Percentiles rank a stretch among this genome's conserved stretches.
These are phyloP conservation scores for Rubia tinctorum DNA, from an alignment of 305 asterid genomes.

Conservation along the genomic window DNA sequence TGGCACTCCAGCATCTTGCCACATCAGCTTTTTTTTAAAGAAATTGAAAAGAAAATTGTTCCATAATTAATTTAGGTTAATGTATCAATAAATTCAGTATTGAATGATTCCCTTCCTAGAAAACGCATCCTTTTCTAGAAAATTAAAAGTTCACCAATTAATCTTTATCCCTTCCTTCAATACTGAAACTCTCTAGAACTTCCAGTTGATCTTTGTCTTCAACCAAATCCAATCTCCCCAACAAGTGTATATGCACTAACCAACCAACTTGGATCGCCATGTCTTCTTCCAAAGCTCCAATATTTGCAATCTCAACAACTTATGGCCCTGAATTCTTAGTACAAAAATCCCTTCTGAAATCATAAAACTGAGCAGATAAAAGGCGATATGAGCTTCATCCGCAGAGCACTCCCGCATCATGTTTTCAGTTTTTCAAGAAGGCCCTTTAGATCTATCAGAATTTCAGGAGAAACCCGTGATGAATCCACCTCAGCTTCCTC, in stretches of 20 bases:
- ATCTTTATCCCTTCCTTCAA: too few species aligned
- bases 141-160: too few species aligned
- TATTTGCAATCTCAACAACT: slow-evolving; percentile 2
- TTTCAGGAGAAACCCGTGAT: slow-evolving; percentile 37
- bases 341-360: background rate
- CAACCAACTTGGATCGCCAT: background rate
- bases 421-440: slow-evolving; percentile 37
- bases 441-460: slow-evolving; percentile 40
- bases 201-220: background rate
- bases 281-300: slow-evolving; percentile 11
- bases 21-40: too few species aligned
- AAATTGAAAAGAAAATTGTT: too few species aligned
- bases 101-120: too few species aligned
- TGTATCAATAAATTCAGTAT: too few species aligned
- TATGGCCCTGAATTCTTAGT: slow-evolving; percentile 5
- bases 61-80: too few species aligned
- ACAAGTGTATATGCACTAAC: background rate
- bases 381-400: slow-evolving; percentile 49
- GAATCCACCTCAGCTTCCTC: slow-evolving; percentile 53
- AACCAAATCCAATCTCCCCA: background rate
- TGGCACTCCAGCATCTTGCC: too few species aligned
- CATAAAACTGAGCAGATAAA: slow-evolving; percentile 12
- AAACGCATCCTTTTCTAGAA: too few species aligned
- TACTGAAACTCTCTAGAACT: too few species aligned
- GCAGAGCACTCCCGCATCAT: slow-evolving; percentile 33